A percentile compares a stretch with the other conserved stretches of the same genome.
These are phyloP conservation scores for Suhomyces anneliseae DNA, from an alignment of 1,139 yeast genomes.

Conservation along the genomic window DNA sequence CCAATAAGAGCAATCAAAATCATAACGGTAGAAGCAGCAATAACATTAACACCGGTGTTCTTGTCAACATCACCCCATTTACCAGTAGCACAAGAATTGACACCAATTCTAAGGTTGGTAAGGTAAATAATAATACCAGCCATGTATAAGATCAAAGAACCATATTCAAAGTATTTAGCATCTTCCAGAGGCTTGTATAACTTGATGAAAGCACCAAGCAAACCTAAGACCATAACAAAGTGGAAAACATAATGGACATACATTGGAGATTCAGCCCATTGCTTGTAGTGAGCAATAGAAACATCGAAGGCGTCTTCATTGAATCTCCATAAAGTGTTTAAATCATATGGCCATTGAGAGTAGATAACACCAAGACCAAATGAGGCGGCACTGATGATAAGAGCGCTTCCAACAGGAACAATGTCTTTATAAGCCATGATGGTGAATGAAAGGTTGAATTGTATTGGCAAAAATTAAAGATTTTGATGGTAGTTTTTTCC, in stretches of 20 bases:
- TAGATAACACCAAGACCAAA: constrained; percentile 80
- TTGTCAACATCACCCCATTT: constrained; percentile 94
- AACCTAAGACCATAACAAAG: constrained; percentile 57
- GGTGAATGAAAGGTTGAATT: no score
- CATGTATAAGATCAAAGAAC: constrained; percentile 70
- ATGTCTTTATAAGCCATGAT: constrained; percentile 43
- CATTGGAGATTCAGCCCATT: constrained; percentile 66
- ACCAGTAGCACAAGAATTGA: constrained; percentile 64
- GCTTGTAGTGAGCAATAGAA: constrained; percentile 71
- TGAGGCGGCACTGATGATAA: constrained; percentile 54
- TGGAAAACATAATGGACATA: constrained; percentile 63
- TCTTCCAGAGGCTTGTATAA: constrained; percentile 84
- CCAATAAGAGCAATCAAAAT: constrained; percentile 72
- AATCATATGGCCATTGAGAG: constrained; percentile 81
- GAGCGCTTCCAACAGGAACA: constrained; percentile 50
- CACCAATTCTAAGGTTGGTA: constrained; percentile 83
- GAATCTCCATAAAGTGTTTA: constrained; percentile 67
- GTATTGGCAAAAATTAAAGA: no score
- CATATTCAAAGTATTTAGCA: constrained; percentile 85
- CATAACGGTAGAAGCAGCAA: constrained; percentile 87
- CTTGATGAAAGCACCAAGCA: constrained; percentile 73
- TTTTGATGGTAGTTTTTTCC: no score
- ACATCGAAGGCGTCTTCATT: constrained; percentile 55
- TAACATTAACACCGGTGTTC: constrained; percentile 82
- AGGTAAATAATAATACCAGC: constrained; percentile 74